These are phyloP conservation scores for Pseudogymnoascus verrucosus DNA, from an alignment of 2,329 filamentous ascomycete species.

Conservation along the genomic window DNA sequence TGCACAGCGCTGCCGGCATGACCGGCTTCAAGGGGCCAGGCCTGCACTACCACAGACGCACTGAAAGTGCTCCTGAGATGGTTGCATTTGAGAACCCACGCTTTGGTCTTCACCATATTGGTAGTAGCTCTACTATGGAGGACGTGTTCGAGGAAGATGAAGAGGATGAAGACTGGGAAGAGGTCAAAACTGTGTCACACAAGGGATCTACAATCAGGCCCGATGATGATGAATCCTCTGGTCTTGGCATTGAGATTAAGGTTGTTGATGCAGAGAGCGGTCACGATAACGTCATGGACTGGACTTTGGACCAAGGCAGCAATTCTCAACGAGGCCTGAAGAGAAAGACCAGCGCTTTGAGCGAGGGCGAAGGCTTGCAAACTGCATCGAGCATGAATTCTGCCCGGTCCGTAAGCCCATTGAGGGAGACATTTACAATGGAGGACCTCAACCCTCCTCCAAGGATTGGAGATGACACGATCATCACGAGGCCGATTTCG, in stretches of 20 bases:
- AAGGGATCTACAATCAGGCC: conserved; percentile 28
- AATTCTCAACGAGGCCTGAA: conserved; percentile 26
- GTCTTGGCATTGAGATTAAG: conserved; percentile 36
- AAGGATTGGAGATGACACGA: neutral
- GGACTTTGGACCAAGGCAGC: conserved; percentile 30
- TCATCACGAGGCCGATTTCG: conserved; percentile 22
- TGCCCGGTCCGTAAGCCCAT: conserved; percentile 41
- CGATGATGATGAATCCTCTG: conserved; percentile 30
- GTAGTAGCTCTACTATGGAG: conserved; percentile 67
- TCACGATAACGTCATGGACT: conserved; percentile 33
- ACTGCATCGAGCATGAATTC: conserved; percentile 36
- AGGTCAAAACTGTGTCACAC: conserved; percentile 26
- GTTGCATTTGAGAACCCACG: conserved; percentile 65
- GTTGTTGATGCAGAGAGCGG: conserved; percentile 36
- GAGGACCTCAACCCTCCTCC: conserved; percentile 30
- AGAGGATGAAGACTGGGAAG: conserved; percentile 45
- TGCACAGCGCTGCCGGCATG: conserved; percentile 70
- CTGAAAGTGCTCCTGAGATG: conserved; percentile 74
- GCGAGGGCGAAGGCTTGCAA: conserved; percentile 31
- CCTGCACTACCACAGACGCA: conserved; percentile 68
- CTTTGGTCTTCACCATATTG: conserved; percentile 51
- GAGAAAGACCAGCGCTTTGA: conserved; percentile 40
- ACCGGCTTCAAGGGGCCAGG: conserved; percentile 61
- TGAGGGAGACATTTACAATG: conserved; percentile 42
- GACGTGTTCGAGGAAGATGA: conserved; percentile 85